Percentiles rank a stretch among this genome's conserved stretches.
Conservation (phyloP, 352 stramenopile species). For the Phytophthora megakarya region DNA sequence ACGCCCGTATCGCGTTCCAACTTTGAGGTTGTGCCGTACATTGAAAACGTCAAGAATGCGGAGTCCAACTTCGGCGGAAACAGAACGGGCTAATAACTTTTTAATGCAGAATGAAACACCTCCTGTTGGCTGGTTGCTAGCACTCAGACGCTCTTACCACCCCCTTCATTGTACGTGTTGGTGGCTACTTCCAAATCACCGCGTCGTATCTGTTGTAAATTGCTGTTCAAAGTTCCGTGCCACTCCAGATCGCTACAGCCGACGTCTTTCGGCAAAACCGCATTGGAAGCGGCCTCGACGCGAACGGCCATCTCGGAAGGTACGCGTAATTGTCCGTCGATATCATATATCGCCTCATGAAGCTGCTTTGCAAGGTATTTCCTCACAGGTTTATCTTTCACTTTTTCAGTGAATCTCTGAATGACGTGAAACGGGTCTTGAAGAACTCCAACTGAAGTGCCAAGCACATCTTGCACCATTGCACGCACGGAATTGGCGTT, state of each 20-base stretch:
- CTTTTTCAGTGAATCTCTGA: slow-evolving; percentile 16
- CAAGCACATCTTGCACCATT: slow-evolving; percentile 1
- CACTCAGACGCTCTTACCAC: neutral
- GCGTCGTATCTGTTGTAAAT: neutral
- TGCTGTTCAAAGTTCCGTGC: neutral
- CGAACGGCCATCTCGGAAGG: neutral
- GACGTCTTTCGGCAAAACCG: neutral
- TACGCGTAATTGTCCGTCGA: neutral
- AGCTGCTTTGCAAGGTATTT: slow-evolving; percentile 1
- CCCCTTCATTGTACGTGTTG: neutral
- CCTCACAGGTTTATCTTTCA: neutral
- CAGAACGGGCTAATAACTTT: neutral
- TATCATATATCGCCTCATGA: neutral
- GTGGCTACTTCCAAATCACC: neutral
- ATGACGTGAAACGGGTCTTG: slow-evolving; percentile 16
- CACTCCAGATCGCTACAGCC: neutral
- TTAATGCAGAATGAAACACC: neutral
- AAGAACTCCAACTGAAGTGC: neutral
- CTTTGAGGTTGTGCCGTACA: neutral
- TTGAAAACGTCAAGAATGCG: neutral
- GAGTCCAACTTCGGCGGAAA: neutral
- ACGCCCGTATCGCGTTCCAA: neutral
- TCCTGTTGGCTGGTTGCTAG: neutral
- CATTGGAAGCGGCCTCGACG: neutral
- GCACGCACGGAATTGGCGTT: neutral